Evolutionary conservation across 768 basidiomycete genomes (phyloP).

Genomic region (Cyclocybe aegerita): DNA sequence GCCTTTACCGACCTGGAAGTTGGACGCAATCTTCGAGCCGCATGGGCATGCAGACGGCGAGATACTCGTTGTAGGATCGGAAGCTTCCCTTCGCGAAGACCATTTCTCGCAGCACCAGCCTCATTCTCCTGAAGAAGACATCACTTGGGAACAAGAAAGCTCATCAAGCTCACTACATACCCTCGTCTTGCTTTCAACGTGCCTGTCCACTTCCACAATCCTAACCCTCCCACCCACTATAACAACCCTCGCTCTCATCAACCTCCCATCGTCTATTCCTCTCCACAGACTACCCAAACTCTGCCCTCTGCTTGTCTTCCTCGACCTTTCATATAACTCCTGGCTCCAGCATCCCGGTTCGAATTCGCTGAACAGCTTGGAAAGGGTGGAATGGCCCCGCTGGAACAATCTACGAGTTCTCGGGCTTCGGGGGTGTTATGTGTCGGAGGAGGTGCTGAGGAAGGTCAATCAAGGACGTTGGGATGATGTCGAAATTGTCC

Average conservation of each 20-base stretch:
- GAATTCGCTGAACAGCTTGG: slow-evolving; percentile 36
- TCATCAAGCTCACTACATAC: slow-evolving; percentile 16
- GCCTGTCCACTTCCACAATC: slow-evolving; percentile 42
- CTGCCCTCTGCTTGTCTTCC: slow-evolving; percentile 59
- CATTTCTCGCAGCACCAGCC: slow-evolving; percentile 28
- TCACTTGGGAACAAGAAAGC: neutral
- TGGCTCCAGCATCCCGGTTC: slow-evolving; percentile 33
- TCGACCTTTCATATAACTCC: slow-evolving; percentile 69
- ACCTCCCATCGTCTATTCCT: slow-evolving; percentile 45
- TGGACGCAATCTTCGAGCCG: slow-evolving; percentile 49
- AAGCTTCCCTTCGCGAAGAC: slow-evolving; percentile 41
- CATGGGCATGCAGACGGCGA: slow-evolving; percentile 63
- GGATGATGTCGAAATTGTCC: slow-evolving; percentile 57
- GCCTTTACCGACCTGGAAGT: slow-evolving; percentile 50
- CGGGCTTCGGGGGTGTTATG: slow-evolving; percentile 53
- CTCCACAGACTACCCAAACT: slow-evolving; percentile 56
- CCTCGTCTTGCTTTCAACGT: slow-evolving; percentile 50
- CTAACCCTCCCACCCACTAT: slow-evolving; percentile 62
- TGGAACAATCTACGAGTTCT: slow-evolving; percentile 54
- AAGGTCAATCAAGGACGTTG: slow-evolving; percentile 62
- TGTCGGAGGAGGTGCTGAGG: slow-evolving; percentile 39
- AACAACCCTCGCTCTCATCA: slow-evolving; percentile 59
- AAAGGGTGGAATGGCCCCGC: slow-evolving; percentile 56
- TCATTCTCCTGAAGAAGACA: neutral
- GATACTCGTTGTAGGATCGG: slow-evolving; percentile 60